Evolutionary conservation across 169 alveolate genomes (phyloP).

Genomic region (Babesia ovis): DNA sequence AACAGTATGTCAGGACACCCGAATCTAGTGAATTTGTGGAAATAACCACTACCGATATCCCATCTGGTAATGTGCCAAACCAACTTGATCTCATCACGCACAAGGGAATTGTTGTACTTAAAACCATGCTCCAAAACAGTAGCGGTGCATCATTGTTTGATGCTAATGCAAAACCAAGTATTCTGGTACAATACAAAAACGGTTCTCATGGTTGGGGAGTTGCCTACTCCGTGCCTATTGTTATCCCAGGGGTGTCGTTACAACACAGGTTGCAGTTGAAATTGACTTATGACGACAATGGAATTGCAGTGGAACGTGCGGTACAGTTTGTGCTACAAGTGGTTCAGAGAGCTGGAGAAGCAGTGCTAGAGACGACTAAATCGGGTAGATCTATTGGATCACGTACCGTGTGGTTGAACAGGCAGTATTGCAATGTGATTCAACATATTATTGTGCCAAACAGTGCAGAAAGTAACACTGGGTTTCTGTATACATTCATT

Average conservation of each 20-base stretch:
- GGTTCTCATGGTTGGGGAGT: neutral
- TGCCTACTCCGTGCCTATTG: neutral
- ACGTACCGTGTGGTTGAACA: neutral
- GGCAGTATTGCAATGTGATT: neutral
- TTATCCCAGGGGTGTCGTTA: neutral
- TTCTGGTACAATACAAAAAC: neutral
- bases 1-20: neutral
- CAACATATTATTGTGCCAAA: slow-evolving; percentile 7
- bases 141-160: slow-evolving; percentile 3
- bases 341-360: neutral
- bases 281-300: neutral
- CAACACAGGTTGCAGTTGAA: slow-evolving; percentile 9
- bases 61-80: neutral
- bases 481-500: neutral
- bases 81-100: neutral
- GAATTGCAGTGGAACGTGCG: neutral
- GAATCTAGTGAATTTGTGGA: neutral
- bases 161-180: neutral
- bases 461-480: neutral
- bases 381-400: neutral
- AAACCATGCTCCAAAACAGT: slow-evolving; percentile 2
- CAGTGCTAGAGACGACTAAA: neutral
- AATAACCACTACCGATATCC: neutral
- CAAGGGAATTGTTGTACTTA: neutral
- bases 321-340: neutral